phyloP scores from a whole-genome alignment of 306 rosid species.

The Cyamopsis tetragonoloba region DNA sequence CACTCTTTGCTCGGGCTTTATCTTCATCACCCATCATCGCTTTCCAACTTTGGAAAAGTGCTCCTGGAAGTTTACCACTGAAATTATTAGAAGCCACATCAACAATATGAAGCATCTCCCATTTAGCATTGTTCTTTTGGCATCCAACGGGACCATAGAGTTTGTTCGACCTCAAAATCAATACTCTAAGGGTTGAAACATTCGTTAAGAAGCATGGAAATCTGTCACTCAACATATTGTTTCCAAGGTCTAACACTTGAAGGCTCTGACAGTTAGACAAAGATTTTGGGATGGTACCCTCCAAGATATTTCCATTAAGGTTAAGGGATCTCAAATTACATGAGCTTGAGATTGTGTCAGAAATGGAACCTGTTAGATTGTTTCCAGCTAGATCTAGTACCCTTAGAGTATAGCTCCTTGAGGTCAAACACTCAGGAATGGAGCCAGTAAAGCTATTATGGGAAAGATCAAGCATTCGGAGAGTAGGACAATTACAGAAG shows the following conservation, averaged over 20 bases:
- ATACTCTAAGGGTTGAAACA: background rate
- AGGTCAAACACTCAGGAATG: slow-evolving; percentile 28
- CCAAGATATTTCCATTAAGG: slow-evolving; percentile 23
- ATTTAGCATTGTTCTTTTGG: slow-evolving; percentile 10
- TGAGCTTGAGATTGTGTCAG: background rate
- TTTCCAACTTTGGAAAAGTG: slow-evolving; percentile 17
- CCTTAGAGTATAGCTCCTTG: background rate
- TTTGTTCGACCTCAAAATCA: slow-evolving; percentile 17
- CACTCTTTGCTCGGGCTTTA: background rate
- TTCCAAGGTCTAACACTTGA: slow-evolving; percentile 23
- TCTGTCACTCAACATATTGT: background rate
- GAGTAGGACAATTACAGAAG: slow-evolving; percentile 4
- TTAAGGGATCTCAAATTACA: slow-evolving; percentile 27
- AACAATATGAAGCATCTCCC: slow-evolving; percentile 28
- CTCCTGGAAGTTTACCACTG: slow-evolving; percentile 18
- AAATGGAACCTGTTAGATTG: slow-evolving; percentile 13
- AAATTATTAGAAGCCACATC: slow-evolving; percentile 35
- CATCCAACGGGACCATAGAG: background rate
- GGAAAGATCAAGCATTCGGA: slow-evolving; percentile 37
- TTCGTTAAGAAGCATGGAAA: slow-evolving; percentile 30
- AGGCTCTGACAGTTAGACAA: slow-evolving; percentile 19
- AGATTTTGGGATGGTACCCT: slow-evolving; percentile 30
- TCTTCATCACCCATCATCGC: slow-evolving; percentile 18
- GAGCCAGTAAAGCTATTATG: slow-evolving; percentile 12
- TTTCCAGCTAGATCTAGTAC: slow-evolving; percentile 24